phyloP scores from a whole-genome alignment of 176 grass and related monocot species.

The Carex myosuroides region DNA sequence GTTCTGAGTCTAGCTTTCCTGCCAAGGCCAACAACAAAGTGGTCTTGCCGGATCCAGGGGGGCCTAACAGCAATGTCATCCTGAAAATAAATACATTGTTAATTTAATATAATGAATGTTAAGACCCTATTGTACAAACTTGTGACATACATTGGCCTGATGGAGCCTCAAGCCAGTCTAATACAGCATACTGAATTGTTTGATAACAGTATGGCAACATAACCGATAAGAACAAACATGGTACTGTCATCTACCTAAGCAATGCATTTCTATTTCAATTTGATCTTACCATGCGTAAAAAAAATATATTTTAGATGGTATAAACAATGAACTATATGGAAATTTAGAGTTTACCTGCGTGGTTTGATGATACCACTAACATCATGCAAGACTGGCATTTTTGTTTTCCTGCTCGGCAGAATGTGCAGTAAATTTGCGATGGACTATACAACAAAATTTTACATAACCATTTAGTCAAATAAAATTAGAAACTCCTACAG shows the following conservation, averaged over 20 bases:
- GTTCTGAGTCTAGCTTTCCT: slow-evolving; percentile 59
- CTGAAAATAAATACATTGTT: slow-evolving; percentile 27
- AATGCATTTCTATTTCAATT: background rate
- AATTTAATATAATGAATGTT: slow-evolving; percentile 3
- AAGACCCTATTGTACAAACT: slow-evolving; percentile 16
- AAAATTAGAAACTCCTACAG: background rate
- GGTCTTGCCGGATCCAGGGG: slow-evolving; percentile 90
- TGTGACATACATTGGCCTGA: background rate
- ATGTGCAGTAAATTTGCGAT: slow-evolving; percentile 55
- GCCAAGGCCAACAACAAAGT: slow-evolving; percentile 79
- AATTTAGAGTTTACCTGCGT: slow-evolving; percentile 39
- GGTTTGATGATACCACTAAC: slow-evolving; percentile 89
- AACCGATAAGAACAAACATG: background rate
- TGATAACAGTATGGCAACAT: background rate
- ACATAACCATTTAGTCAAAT: background rate
- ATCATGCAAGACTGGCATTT: slow-evolving; percentile 70
- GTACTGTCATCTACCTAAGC: background rate
- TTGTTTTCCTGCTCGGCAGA: slow-evolving; percentile 60
- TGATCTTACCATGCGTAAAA: background rate
- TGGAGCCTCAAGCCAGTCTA: background rate
- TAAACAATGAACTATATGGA: background rate
- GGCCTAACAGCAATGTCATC: slow-evolving; percentile 89
- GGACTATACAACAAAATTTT: slow-evolving; percentile 27
- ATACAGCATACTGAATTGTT: background rate
- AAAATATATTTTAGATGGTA: background rate